Conservation (phyloP, 257 asterid genomes). For the Ligustrum vulgare region DNA sequence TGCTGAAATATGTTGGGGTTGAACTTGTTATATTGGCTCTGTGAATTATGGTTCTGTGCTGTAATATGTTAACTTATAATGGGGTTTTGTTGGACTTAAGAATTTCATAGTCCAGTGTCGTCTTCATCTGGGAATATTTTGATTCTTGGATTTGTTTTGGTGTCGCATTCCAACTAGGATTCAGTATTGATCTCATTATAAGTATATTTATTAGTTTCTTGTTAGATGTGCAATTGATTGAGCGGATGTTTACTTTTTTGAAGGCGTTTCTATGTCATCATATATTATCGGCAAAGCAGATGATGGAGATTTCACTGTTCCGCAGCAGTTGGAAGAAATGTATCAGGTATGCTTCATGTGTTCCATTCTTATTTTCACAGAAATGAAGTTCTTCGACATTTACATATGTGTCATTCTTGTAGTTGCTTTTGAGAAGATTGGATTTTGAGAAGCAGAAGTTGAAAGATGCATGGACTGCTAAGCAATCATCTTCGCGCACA, state of each 20-base stretch:
- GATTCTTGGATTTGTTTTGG: not conserved
- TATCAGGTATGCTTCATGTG: conserved; percentile 49
- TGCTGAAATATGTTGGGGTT: not conserved
- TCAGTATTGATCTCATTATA: not conserved
- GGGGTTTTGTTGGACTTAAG: not conserved
- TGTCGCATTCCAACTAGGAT: not conserved
- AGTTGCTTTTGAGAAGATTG: conserved; percentile 65
- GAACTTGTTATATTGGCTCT: not conserved
- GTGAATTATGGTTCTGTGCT: not conserved
- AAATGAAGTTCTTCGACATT: conserved; percentile 14
- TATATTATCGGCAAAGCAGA: conserved; percentile 49
- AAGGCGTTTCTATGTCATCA: conserved; percentile 77
- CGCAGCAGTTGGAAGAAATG: conserved; percentile 75
- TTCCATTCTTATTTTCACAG: conserved; percentile 9
- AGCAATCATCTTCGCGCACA: conserved; percentile 28
- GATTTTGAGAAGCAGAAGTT: conserved; percentile 58
- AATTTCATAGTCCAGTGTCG: not conserved
- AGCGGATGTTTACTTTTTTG: conserved; percentile 21
- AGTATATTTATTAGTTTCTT: not conserved
- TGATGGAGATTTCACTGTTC: conserved; percentile 36
- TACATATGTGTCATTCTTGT: conserved; percentile 18
- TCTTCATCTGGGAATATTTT: not conserved
- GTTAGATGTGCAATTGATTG: not conserved
- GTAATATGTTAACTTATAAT: not conserved
- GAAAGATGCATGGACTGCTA: conserved; percentile 27